These are phyloP conservation scores for Laburnicola sp. DNA, from an alignment of 2,329 filamentous ascomycete species.

Conservation along the genomic window DNA sequence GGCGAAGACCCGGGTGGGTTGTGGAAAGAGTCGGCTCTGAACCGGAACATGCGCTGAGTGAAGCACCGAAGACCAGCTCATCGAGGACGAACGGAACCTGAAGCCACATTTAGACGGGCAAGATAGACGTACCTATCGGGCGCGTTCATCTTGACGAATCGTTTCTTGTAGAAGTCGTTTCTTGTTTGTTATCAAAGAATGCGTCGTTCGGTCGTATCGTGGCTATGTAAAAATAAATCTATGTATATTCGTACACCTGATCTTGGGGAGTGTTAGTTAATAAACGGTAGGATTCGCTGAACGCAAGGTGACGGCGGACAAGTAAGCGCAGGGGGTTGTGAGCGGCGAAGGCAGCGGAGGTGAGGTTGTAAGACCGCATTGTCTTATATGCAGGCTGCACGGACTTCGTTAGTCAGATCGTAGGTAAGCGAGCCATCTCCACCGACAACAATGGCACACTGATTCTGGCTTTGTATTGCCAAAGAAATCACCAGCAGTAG, in stretches of 20 bases:
- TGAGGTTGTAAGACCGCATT: not conserved
- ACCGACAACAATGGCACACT: too few relatives aligned
- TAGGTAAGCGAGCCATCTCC: too few relatives aligned
- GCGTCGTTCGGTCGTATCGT: not conserved
- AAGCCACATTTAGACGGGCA: slow-evolving; percentile 1
- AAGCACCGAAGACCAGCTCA: slow-evolving; percentile 9
- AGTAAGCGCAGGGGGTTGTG: not conserved
- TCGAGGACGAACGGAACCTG: slow-evolving; percentile 3
- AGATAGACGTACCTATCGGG: slow-evolving; percentile 39
- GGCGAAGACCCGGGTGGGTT: not conserved
- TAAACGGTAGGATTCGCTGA: not conserved
- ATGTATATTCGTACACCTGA: too few relatives aligned
- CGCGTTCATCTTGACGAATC: slow-evolving; percentile 40
- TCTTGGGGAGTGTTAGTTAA: too few relatives aligned
- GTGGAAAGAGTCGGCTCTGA: too few relatives aligned
- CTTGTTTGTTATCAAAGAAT: not conserved
- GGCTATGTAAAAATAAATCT: too few relatives aligned
- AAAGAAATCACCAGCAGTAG: too few relatives aligned
- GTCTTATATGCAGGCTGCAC: not conserved
- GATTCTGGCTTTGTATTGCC: too few relatives aligned
- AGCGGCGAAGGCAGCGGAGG: not conserved
- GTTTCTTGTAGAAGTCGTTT: too few relatives aligned
- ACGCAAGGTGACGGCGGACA: not conserved
- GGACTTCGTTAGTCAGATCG: too few relatives aligned
- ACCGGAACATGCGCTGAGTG: slow-evolving; percentile 6